Percentiles rank a stretch among this genome's conserved stretches.
Conservation (phyloP, 1,284 basidiomycete species). For the Phylloboletellus chloephorus region DNA sequence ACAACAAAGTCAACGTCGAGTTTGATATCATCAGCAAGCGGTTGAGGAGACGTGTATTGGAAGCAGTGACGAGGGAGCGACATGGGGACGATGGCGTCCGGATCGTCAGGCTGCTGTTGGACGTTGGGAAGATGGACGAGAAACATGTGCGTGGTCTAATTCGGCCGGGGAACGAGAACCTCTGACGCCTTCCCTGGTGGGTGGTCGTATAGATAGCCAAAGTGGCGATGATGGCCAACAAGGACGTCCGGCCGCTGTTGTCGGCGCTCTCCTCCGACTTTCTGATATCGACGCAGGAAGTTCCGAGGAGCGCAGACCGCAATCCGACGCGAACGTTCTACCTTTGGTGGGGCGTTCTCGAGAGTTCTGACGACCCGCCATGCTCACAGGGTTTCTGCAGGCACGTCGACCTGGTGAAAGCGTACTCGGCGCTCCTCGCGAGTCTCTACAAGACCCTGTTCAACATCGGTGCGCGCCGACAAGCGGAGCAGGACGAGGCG, state of each 20-base stretch:
- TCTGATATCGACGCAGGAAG: conserved; percentile 85
- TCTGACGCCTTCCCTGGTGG: conserved; percentile 4
- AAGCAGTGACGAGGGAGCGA: conserved; percentile 77
- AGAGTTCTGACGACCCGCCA: neutral
- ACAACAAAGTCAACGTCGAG: conserved; percentile 74
- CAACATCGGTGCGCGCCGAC: conserved; percentile 71
- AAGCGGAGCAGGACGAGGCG: conserved; percentile 63
- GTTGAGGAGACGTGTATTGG: conserved; percentile 70
- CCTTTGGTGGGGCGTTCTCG: conserved; percentile 61
- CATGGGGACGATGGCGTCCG: conserved; percentile 85
- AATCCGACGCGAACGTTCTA: conserved; percentile 83
- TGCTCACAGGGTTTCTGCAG: conserved; percentile 32
- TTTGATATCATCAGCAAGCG: conserved; percentile 73
- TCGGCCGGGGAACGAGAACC: neutral
- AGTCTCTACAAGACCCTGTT: conserved; percentile 83
- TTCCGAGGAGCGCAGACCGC: conserved; percentile 82
- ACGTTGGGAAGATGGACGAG: conserved; percentile 94
- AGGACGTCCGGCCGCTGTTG: conserved; percentile 80
- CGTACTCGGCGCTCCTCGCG: conserved; percentile 69
- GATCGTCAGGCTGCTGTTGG: conserved; percentile 76
- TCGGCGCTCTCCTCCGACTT: conserved; percentile 75
- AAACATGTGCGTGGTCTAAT: conserved; percentile 49
- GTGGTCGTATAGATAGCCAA: conserved; percentile 95
- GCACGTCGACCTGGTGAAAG: conserved; percentile 81
- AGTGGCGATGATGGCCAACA: conserved; percentile 85